Percentiles rank a stretch among this genome's conserved stretches.
Evolutionary conservation across 768 basidiomycete species (phyloP).

Genomic region (Pisolithus orientalis): DNA sequence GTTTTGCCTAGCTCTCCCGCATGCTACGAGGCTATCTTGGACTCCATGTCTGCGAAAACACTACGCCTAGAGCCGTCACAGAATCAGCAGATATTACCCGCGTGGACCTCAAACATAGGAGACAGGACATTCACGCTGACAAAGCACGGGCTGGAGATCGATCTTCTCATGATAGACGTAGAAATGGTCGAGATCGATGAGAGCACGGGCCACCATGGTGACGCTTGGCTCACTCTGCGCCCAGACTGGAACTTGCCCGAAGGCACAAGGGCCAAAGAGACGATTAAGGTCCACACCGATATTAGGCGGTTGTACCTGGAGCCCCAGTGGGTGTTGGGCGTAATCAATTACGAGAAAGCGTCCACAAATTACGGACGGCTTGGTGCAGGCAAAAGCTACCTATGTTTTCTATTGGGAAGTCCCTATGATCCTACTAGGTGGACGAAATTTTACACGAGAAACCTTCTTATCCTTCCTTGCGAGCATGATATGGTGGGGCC

Average conservation of each 20-base stretch:
- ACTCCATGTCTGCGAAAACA: background rate
- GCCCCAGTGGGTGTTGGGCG: background rate
- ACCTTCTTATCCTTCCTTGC: background rate
- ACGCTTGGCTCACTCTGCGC: background rate
- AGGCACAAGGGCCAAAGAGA: background rate
- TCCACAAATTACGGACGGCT: background rate
- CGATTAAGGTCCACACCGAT: background rate
- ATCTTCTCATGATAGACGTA: background rate
- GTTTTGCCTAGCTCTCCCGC: constrained; percentile 1
- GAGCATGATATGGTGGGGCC: background rate
- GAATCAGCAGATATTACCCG: background rate
- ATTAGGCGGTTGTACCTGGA: background rate
- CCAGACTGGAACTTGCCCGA: background rate
- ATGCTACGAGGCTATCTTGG: background rate
- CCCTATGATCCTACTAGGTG: background rate
- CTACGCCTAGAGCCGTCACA: background rate
- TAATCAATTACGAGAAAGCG: constrained; percentile 1
- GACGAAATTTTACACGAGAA: background rate
- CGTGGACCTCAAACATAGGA: background rate
- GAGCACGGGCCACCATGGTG: background rate
- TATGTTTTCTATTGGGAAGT: background rate
- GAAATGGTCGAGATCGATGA: background rate
- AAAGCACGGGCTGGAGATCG: background rate
- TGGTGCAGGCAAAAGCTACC: background rate
- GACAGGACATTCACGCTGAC: background rate